Evolutionary conservation across 2,329 filamentous ascomycete species (phyloP).

Genomic region (Aspergillus quadricinctus): DNA sequence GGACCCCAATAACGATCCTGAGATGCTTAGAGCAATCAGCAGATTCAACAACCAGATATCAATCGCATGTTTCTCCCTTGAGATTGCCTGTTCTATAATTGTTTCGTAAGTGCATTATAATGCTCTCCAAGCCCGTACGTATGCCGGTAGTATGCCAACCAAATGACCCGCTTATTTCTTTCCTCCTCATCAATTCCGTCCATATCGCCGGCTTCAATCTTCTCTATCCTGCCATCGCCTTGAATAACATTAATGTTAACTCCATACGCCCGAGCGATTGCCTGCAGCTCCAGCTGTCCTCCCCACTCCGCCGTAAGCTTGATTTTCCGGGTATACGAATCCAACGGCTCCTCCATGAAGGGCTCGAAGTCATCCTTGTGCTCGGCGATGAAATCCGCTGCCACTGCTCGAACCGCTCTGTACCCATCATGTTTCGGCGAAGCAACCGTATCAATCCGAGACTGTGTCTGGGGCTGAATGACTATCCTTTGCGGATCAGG

Average conservation of each 20-base stretch:
- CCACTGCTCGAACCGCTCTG: conserved; percentile 62
- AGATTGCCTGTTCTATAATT: conserved; percentile 16
- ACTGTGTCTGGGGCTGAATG: conserved; percentile 26
- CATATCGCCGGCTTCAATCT: conserved; percentile 56
- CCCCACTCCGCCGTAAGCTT: conserved; percentile 92
- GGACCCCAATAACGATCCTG: not conserved
- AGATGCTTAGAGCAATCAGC: not conserved
- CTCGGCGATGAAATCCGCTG: conserved; percentile 70
- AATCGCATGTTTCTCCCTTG: conserved; percentile 1
- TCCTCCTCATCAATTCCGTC: conserved; percentile 38
- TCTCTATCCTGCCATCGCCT: conserved; percentile 71
- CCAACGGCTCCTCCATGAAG: conserved; percentile 79
- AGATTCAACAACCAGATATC: not conserved
- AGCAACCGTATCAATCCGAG: conserved; percentile 29
- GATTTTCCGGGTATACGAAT: conserved; percentile 69
- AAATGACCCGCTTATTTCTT: conserved; percentile 59
- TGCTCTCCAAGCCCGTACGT: conserved; percentile 94
- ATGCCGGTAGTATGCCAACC: conserved; percentile 93
- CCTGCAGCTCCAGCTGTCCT: conserved; percentile 83
- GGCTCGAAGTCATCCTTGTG: conserved; percentile 78
- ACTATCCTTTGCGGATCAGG: conserved; percentile 35
- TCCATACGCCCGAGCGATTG: conserved; percentile 74
- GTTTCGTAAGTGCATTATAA: conserved; percentile 78
- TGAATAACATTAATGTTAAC: conserved; percentile 83
- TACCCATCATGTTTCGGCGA: conserved; percentile 51